Evolutionary conservation across 2,329 filamentous ascomycete species (phyloP).

Genomic region (Coccinonectria pachysandricola): DNA sequence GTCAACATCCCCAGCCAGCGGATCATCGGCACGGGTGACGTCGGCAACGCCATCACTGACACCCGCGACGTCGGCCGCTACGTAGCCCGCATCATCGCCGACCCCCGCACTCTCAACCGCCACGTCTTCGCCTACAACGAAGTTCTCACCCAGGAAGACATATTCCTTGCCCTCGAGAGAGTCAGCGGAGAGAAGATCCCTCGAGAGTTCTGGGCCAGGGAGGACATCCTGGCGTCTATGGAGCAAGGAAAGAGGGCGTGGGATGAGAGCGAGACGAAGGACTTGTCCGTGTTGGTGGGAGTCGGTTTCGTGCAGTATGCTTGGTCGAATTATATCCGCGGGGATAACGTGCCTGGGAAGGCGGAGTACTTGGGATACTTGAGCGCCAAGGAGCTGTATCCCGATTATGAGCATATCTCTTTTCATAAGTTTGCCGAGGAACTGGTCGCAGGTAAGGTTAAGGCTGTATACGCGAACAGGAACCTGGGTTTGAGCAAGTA

Average conservation of each 20-base stretch:
- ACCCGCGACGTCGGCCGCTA: conserved; percentile 40
- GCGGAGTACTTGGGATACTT: conserved; percentile 46
- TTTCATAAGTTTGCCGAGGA: conserved; percentile 1
- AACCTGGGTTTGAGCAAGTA: too few relatives aligned
- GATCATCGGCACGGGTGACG: conserved; percentile 35
- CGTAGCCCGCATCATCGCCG: conserved; percentile 38
- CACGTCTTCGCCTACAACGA: conserved; percentile 38
- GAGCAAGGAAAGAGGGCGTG: too few relatives aligned
- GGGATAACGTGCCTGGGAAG: conserved; percentile 42
- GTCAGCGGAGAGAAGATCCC: conserved; percentile 37
- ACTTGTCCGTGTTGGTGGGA: too few relatives aligned
- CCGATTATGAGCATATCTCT: conserved; percentile 28
- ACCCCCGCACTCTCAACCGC: conserved; percentile 42
- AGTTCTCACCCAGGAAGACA: conserved; percentile 32
- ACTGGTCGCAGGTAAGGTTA: too few relatives aligned
- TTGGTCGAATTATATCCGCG: too few relatives aligned
- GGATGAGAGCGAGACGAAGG: too few relatives aligned
- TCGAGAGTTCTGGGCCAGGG: too few relatives aligned
- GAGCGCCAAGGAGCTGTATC: conserved; percentile 41
- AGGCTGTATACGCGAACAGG: too few relatives aligned
- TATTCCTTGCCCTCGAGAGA: conserved; percentile 34
- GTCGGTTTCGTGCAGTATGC: too few relatives aligned
- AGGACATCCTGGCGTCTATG: too few relatives aligned
- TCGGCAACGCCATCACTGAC: conserved; percentile 34
- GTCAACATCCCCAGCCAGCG: conserved; percentile 22